Evolutionary conservation across 768 basidiomycete genomes (phyloP).

Genomic region (Lactifluus subvellereus): DNA sequence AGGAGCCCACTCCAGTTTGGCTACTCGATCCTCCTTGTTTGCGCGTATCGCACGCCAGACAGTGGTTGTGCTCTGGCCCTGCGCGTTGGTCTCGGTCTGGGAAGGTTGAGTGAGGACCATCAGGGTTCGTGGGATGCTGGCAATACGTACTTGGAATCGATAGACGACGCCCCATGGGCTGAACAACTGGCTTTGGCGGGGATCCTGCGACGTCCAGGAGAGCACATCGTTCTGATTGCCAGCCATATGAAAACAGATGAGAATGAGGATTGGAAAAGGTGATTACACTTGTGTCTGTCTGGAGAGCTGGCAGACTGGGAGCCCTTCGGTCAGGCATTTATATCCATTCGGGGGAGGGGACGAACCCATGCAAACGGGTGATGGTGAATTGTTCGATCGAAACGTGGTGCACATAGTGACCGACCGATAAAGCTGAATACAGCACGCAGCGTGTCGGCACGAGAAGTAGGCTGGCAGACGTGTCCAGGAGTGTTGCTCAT

Average conservation of each 20-base stretch:
- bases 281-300: conserved; percentile 20
- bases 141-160: conserved; percentile 61
- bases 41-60: conserved; percentile 76
- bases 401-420: conserved; percentile 68
- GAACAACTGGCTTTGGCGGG: conserved; percentile 77
- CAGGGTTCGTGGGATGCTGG: conserved; percentile 23
- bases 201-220: conserved; percentile 85
- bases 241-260: conserved; percentile 38
- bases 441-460: conserved; percentile 63
- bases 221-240: conserved; percentile 51
- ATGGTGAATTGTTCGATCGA: conserved; percentile 61
- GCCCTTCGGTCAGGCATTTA: conserved; percentile 36
- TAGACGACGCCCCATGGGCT: conserved; percentile 77
- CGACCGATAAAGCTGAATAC: conserved; percentile 69
- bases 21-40: conserved; percentile 83
- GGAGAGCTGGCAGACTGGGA: conserved; percentile 26
- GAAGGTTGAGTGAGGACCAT: conserved; percentile 27
- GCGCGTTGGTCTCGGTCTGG: conserved; percentile 61
- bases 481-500: conserved; percentile 51
- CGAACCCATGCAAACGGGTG: conserved; percentile 43
- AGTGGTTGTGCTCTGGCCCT: conserved; percentile 67
- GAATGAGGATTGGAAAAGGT: conserved; percentile 27
- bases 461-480: conserved; percentile 62
- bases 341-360: conserved; percentile 40
- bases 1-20: conserved; percentile 81